These are phyloP conservation scores for Buxus sempervirens DNA, from an alignment of 164 flowering plant genomes.

Conservation along the genomic window DNA sequence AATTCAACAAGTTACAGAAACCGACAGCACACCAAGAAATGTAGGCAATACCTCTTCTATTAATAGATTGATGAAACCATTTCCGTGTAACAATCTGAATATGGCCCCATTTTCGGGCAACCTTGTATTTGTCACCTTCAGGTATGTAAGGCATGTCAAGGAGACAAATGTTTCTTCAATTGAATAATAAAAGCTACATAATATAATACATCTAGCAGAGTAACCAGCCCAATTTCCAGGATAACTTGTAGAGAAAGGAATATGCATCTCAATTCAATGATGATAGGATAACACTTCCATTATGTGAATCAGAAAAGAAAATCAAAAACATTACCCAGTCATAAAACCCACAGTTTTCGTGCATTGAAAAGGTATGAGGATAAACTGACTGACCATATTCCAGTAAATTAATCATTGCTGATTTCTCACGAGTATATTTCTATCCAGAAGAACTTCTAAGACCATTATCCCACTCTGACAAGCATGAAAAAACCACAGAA, in stretches of 20 bases:
- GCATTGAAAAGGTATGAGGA: neutral
- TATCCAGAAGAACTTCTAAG: too few species aligned
- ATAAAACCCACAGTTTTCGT: neutral
- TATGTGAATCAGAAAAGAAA: neutral
- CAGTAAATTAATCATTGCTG: too few species aligned
- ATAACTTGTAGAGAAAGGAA: neutral
- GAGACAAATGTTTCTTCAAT: constrained; percentile 19
- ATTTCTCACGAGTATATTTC: too few species aligned
- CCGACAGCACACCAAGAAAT: neutral
- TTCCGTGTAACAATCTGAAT: constrained; percentile 63
- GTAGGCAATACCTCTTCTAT: constrained; percentile 57
- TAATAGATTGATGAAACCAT: constrained; percentile 85
- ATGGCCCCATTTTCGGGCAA: constrained; percentile 85
- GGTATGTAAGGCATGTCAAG: constrained; percentile 75
- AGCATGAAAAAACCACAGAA: too few species aligned
- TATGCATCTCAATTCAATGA: neutral
- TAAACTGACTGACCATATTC: neutral
- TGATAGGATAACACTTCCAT: neutral
- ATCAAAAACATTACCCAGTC: neutral
- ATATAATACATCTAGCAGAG: constrained; percentile 7
- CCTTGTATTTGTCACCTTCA: constrained; percentile 95
- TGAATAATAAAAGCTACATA: neutral
- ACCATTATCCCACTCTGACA: too few species aligned
- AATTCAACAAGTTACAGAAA: neutral
- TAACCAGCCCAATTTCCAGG: neutral